Conservation (phyloP, 441 rosid genomes). For the Populus hybrid region DNA sequence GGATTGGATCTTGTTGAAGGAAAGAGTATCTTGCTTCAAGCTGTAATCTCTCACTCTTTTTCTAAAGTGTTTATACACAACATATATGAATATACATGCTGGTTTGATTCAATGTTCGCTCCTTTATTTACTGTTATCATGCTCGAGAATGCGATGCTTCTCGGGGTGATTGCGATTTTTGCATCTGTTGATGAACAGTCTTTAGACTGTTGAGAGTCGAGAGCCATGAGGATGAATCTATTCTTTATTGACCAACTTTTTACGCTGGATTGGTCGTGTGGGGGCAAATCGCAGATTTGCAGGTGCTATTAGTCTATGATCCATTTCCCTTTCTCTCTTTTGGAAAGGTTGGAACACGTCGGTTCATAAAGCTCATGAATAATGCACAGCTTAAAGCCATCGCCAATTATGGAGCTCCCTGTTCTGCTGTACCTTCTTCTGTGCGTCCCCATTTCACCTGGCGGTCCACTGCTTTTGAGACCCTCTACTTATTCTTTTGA, state of each 20-base stretch:
- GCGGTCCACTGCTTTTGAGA: not conserved
- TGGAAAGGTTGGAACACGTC: not conserved
- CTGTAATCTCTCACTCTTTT: constrained; percentile 20
- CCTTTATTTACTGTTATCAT: too few relatives aligned
- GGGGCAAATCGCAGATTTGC: constrained; percentile 5
- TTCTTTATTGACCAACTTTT: not conserved
- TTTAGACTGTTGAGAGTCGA: not conserved
- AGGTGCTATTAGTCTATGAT: not conserved
- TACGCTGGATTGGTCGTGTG: not conserved
- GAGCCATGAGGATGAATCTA: not conserved
- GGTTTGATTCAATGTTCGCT: constrained; percentile 12
- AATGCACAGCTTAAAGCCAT: constrained; percentile 10
- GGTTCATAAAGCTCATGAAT: constrained; percentile 16
- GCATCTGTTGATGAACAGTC: not conserved
- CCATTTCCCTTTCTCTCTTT: not conserved
- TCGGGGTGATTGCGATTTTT: not conserved
- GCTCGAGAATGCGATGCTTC: not conserved
- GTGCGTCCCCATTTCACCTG: not conserved
- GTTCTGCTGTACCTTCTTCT: not conserved
- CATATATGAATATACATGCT: constrained; percentile 27
- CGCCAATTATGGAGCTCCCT: not conserved
- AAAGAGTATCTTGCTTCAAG: not conserved
- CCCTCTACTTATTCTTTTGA: not conserved
- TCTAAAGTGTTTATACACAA: constrained; percentile 25
- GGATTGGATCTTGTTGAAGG: not conserved